Base-by-base conservation (phyloP, 257 asterid species). In the Solanum piurae region DNA sequence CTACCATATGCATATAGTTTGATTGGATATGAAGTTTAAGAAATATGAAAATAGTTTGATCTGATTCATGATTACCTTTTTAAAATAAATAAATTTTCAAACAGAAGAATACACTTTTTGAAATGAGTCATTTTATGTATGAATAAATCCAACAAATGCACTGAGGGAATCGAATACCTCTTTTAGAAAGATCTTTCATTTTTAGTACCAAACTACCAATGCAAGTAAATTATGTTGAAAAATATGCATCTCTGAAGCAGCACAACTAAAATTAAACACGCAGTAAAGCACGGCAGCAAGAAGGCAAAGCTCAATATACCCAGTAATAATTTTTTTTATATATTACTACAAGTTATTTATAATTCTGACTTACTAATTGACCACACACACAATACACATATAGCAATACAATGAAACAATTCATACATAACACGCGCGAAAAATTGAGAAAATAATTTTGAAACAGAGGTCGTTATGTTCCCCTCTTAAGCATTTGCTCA, bases 401-500 rank as follows among this genome's bases (percentile, higher is more conserved):
- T 49, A 49, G 21, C 62, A 49, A 49, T 29, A 82, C 69, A 49
- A 82, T 49, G 29, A 49, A 80, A 46, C 69, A 80, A 49, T 29
- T 49, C 85, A 46, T 80, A 80, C 85, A 27, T 46, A 29, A 74
- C 34, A 37, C n/a, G 27, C 85, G 1, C 69, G 69, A 80, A 82
- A 79, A 49, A 16, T 5, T 38, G 64, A 55, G 11, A 55, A 55
- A 18, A 49, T 0, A 14, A 46, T 9, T 40, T 9, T 40, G 44
- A 49, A 49, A 49, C 44, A 18, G 44, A 46, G 29, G n/a, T 23
- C 18, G 12, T 33, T 92, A 94, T 36, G 93, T 92, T 44, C 94
- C 95, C 74, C 98, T 94, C 60, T 90, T 88, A 29, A 95, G 96
- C 98, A 95, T 95, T 83, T 94, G 90, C 83, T 95, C 86, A 79